A percentile compares a stretch with the other conserved stretches of the same genome.
phyloP scores from a whole-genome alignment of 2,329 filamentous ascomycete genomes.

The Lojkania enalia region DNA sequence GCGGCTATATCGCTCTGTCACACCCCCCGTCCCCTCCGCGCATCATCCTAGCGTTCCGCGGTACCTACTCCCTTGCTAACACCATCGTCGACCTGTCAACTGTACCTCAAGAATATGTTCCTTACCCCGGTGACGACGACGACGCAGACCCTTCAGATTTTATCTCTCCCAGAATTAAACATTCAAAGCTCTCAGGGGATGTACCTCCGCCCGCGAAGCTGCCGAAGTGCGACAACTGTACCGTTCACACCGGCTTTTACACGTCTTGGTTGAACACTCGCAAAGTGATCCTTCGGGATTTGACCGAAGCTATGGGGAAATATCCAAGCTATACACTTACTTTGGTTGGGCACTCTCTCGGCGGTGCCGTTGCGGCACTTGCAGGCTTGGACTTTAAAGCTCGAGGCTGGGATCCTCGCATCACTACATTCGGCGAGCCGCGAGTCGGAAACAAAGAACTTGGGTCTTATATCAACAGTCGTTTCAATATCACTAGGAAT shows the following conservation, averaged over 20 bases:
- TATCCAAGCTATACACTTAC: constrained; percentile 75
- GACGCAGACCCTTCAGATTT: constrained; percentile 40
- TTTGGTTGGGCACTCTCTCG: constrained; percentile 87
- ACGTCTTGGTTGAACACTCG: constrained; percentile 80
- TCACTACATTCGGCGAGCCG: constrained; percentile 95
- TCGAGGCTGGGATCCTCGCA: constrained; percentile 72
- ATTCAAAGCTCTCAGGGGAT: constrained; percentile 11
- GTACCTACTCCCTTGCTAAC: constrained; percentile 92
- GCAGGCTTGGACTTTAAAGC: constrained; percentile 80
- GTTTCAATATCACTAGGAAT: constrained; percentile 47
- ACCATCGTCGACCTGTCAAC: constrained; percentile 89
- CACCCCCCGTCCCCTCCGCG: constrained; percentile 62
- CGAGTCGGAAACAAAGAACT: constrained; percentile 60
- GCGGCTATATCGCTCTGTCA: constrained; percentile 91
- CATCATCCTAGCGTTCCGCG: constrained; percentile 87
- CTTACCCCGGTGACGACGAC: constrained; percentile 68
- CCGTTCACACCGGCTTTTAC: constrained; percentile 89
- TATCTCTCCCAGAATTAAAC: constrained; percentile 20
- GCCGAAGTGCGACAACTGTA: constrained; percentile 78
- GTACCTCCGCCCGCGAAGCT: constrained; percentile 37
- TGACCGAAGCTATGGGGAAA: constrained; percentile 61
- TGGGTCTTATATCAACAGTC: constrained; percentile 56
- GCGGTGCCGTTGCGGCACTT: constrained; percentile 86
- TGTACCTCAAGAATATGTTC: constrained; percentile 84
- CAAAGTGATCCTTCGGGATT: constrained; percentile 66